Evolutionary conservation across 1,139 yeast species (phyloP), one percentile per base, ranked within the genome.

Genomic region (Candida frijolesensis): DNA sequence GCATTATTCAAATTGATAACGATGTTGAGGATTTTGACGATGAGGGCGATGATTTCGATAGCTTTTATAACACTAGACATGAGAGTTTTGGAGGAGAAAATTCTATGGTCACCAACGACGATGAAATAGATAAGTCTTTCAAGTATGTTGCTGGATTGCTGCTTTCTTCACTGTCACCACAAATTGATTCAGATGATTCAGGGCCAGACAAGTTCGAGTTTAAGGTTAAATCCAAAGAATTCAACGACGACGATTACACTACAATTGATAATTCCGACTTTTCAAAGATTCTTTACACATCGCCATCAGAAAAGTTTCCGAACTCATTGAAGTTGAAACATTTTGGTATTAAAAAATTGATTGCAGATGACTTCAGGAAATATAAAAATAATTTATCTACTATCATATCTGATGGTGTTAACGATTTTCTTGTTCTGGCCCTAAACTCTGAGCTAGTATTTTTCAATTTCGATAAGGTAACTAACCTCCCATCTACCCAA

Each of bases 351-450:
- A 56, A 55, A 15, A 64, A 60, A 42, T 51, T 67, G 33, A 40
- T 45, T 14, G 53, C 51, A n/a, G 67, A 62, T 30, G 58, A 50
- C 29, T 44, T 49, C 34, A 45, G 52, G 25, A 54, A 51, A 39
- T 77, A 68, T 57, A 76, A 73, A 50, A 76, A 75, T 51, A 76
- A 77, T 52, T 51, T 73, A 11, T 54, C 64, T 5, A 61, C 61
- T 4, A 51, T 61, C 1, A 52, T 65, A 1, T 49, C 52, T 4
- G 54, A 56, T 39, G 29, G 38, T 4, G 37, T 34, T 9, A 30
- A 51, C 9, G 70, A 65, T 37, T 66, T 57, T 50, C 57, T 72
- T 19, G 65, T 71, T 1, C 54, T 60, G 11, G 72, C 68, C 5
- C 56, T 63, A n/a, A 63, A 63, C 51, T 68, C 78, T 1, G 68